These are phyloP conservation scores for Acanthamoeba castellanii DNA, from an alignment of 208 protist genomes.

Conservation along the genomic window DNA sequence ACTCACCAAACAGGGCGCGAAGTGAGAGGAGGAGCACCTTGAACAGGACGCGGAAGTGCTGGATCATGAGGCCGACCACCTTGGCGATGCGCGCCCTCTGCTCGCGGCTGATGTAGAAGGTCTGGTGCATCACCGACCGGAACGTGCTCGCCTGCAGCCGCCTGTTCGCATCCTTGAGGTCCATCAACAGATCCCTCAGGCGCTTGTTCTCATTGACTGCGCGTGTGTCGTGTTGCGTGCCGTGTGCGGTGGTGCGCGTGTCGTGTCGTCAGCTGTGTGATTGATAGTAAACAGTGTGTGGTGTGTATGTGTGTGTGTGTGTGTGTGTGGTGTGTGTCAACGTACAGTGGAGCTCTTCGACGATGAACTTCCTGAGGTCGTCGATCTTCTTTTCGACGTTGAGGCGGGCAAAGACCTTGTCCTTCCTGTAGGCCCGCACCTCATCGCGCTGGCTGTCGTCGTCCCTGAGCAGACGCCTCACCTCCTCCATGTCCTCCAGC, in stretches of 20 bases:
- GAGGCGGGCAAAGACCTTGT: constrained; percentile 55
- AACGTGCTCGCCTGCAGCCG: constrained; percentile 31
- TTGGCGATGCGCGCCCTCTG: constrained; percentile 34
- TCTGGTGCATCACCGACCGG: background rate
- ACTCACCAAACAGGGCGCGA: background rate
- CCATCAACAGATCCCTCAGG: constrained; percentile 7
- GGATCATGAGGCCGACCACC: constrained; percentile 56
- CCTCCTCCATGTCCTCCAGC: constrained; percentile 47
- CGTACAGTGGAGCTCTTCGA: constrained; percentile 14
- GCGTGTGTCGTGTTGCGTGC: too few species aligned
- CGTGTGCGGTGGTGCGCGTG: too few species aligned
- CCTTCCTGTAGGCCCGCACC: constrained; percentile 60
- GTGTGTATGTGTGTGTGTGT: too few species aligned
- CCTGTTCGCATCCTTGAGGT: constrained; percentile 66
- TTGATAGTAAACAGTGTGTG: background rate
- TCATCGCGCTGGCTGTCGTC: constrained; percentile 67
- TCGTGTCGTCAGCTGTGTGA: too few species aligned
- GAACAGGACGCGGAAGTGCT: constrained; percentile 53
- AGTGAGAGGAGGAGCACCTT: background rate
- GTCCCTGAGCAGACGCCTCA: constrained; percentile 33
- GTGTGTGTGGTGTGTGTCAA: background rate
- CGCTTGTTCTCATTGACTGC: constrained; percentile 34
- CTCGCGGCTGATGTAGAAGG: constrained; percentile 62
- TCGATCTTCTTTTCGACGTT: constrained; percentile 56
- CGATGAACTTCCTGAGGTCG: constrained; percentile 40